These are phyloP conservation scores for Metschnikowia borealis DNA, from an alignment of 805 yeast species.

Conservation along the genomic window DNA sequence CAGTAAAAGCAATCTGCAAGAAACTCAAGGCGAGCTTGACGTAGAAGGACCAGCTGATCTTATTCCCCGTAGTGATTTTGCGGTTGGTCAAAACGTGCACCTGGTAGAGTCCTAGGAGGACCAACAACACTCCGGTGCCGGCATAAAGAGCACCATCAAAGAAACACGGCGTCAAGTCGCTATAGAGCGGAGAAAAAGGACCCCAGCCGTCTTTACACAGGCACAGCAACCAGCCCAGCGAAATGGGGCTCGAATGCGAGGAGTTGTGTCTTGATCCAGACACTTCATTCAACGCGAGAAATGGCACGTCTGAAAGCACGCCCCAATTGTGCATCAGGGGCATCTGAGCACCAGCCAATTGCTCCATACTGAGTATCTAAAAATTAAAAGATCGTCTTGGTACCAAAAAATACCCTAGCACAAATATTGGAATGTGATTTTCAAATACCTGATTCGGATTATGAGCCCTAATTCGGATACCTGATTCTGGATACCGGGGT, in stretches of 20 bases:
- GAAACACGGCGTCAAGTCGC: slow-evolving; percentile 60
- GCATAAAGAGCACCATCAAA: slow-evolving; percentile 50
- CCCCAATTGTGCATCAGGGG: slow-evolving; percentile 15
- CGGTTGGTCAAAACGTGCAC: slow-evolving; percentile 28
- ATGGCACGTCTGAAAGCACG: slow-evolving; percentile 12
- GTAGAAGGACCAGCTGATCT: slow-evolving; percentile 37
- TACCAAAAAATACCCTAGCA: too few species aligned
- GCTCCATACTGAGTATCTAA: slow-evolving; percentile 11
- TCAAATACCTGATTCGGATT: background rate
- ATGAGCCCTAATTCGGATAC: too few species aligned
- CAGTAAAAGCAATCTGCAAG: slow-evolving; percentile 38
- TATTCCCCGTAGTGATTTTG: slow-evolving; percentile 30
- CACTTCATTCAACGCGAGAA: slow-evolving; percentile 6
- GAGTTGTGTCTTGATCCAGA: background rate
- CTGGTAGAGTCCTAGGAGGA: slow-evolving; percentile 40
- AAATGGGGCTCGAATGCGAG: background rate
- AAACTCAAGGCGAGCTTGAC: slow-evolving; percentile 38
- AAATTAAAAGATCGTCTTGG: too few species aligned
- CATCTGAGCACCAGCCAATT: slow-evolving; percentile 15
- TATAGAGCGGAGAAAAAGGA: slow-evolving; percentile 35
- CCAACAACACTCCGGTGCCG: slow-evolving; percentile 37
- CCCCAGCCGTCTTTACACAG: slow-evolving; percentile 44
- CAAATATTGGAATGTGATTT: background rate
- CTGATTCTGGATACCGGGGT: too few species aligned
- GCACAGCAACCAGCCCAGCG: slow-evolving; percentile 28